Percentiles rank a stretch among this genome's conserved stretches.
These are phyloP conservation scores for Cubamyces lactineus DNA, from an alignment of 768 basidiomycete genomes.

Conservation along the genomic window DNA sequence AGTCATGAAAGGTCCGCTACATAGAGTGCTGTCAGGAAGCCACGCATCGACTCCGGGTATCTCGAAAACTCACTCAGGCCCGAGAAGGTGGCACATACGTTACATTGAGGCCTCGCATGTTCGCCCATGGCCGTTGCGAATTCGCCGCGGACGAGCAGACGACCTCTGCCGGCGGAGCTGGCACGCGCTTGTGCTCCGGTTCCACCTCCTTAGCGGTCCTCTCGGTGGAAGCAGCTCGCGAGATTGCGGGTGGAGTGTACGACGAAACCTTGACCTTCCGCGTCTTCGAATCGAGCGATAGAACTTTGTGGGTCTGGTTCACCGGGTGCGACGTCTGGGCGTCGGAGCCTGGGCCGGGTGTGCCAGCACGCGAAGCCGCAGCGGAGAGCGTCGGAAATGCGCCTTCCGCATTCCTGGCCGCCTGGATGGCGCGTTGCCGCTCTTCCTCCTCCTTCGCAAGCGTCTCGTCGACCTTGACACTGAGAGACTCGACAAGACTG, in stretches of 20 bases:
- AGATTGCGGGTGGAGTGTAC: conserved; percentile 42
- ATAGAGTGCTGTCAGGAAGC: background rate
- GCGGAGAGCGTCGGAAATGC: conserved; percentile 61
- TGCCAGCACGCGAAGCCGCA: conserved; percentile 14
- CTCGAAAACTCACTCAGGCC: background rate
- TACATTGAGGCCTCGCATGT: conserved; percentile 18
- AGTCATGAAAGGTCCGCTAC: background rate
- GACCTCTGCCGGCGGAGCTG: conserved; percentile 42
- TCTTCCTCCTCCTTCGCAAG: conserved; percentile 52
- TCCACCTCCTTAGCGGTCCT: conserved; percentile 34
- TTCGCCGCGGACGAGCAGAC: conserved; percentile 17
- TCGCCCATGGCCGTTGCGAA: conserved; percentile 23
- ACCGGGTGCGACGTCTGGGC: conserved; percentile 31
- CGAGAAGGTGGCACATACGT: conserved; percentile 23
- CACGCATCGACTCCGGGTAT: background rate
- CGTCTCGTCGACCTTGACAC: conserved; percentile 46
- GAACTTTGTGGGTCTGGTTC: conserved; percentile 55
- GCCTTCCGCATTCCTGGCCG: conserved; percentile 54
- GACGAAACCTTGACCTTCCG: conserved; percentile 58
- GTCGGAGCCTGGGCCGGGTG: conserved; percentile 16
- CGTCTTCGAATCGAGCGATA: conserved; percentile 58
- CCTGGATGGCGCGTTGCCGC: conserved; percentile 48
- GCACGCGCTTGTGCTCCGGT: conserved; percentile 44
- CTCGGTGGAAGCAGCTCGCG: conserved; percentile 39
- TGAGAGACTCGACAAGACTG: conserved; percentile 47